Base-by-base conservation (phyloP, 352 stramenopile species). In the Globisporangium barbulae region DNA sequence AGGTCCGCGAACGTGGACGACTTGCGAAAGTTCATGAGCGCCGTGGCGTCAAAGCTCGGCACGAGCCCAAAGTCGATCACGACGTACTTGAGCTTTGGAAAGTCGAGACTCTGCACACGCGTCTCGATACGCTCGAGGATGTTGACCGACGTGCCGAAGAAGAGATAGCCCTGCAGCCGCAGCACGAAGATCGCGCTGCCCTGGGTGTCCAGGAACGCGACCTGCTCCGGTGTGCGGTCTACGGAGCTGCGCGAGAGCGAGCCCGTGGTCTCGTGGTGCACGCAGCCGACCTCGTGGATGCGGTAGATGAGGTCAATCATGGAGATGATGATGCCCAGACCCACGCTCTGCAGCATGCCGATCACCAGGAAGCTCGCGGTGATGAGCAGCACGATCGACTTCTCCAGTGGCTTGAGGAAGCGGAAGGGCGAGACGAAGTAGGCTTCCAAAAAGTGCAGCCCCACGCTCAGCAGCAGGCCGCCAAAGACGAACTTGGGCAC, bases 401-500 rank as follows among this genome's bases (percentile, higher is more conserved):
- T 77, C 50, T 94, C 83, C 9, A 92, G 64, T 0, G 69, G 71
- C 56, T 91, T 89, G n/a, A 94, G 68, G 19, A 91, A 93, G 8
- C 75, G 72, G 56, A 91, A 85, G 2, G 85, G 83, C 0, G 81
- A 72, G 7, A 94, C 64, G 28, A 94, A 75, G 52, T 94, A 94
- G 3, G 83, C 85, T 56, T 92, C 81, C 1, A 94, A 48, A 55
- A 94, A 94, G 35, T 94, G 85, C 5, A 92, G 56, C 0, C 81
- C 85, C 8, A 94, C 83, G 60, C 79, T 90, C 9, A 94, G 65
- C 12, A 94, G 65, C 10, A 94, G 59, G 0, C 85, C 85, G 1
- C 85, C 85, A 61, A 92, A 94, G 17, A 94, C 83, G 60, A 94
- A 93, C 63, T 93, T 94, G 0, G 85, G 85, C 13, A 94, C 81